Evolutionary conservation across 225 moss, liverwort and hornwort genomes (phyloP), one percentile per base, ranked within the genome.

Genomic region (Polytrichum formosum): DNA sequence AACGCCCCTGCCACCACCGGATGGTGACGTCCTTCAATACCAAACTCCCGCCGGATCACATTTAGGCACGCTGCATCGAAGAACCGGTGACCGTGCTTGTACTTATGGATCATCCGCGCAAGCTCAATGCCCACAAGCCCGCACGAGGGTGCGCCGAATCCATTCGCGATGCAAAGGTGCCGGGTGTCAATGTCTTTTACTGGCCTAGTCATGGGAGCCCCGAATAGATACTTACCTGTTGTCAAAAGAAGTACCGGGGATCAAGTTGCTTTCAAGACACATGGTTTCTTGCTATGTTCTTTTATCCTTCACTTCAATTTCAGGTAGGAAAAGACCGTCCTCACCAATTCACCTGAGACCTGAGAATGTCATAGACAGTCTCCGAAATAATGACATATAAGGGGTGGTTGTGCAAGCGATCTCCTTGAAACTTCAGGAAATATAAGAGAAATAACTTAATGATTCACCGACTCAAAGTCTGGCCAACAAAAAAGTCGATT

Each of bases 81-180:
- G 62, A 71, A 71, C 21, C 71, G 59, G 35, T 16, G 31, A 20
- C 21, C 62, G 23, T 71, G 61, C 59, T 71, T 71, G 46, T 71
- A 33, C 25, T 71, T 71, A 4, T 71, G 62, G 20, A 80, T 61
- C 17, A 76, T 54, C 9, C 37, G 72, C 26, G 72, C 60, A 29
- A 80, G 18, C 23, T 80, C 69, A 54, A 59, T 64, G 25, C 69
- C 80, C 18, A 80, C 69, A 29, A 80, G 67, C 56, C 80, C 72
- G 10, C 80, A 80, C 20, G 76, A 75, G 19, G 72, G 75, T 53
- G 65, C 73, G 26, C 76, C 73, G 31, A 65, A 30, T 23, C 76
- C 72, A 66, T 80, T 69, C 30, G 20, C 27, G 21, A 80, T 76
- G 53, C 76, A 61, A 18, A 73, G 26, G 55, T 80, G 69, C 59